Evolutionary conservation across 2,329 filamentous ascomycete genomes (phyloP), one percentile per base, ranked within the genome.

Genomic region (Colletotrichum simmondsii): DNA sequence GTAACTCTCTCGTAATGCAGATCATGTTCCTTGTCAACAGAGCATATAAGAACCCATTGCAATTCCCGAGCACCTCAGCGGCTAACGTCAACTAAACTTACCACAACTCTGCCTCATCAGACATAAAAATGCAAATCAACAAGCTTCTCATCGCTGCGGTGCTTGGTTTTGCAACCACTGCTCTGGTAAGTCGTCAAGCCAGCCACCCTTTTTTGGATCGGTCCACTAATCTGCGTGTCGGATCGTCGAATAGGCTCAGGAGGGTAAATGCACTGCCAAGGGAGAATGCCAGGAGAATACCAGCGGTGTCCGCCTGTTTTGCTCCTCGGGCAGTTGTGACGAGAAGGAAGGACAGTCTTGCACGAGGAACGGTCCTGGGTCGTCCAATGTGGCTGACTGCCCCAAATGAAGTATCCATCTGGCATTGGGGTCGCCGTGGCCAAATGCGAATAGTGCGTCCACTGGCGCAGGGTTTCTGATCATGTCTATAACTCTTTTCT

Each of bases 211-310:
- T 11, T 14, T 2, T 30, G 3, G 24, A 56, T n/a, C 22, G 12
- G 19, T 12, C 32, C 8, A 26, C 59, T 63, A 6, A 62, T n/a
- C 3, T 22, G 30, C 12, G 2, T 28, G 26, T 52, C 11, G 10
- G 4, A 16, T 4, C n/a, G 6, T 32, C 5, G 3, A 2, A 3
- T 37, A 69, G 67, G 67, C 67, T 16, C 67, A 69, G 30, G 35
- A 58, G n/a, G 67, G 67, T 4, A 69, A 65, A 52, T 69, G 67
- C 53, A 64, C 26, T 12, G 67, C 59, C 35, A 58, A 30, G n/a
- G 60, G 60, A 7, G 52, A 64, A 16, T 69, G 67, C 8, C 67
- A 69, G 37, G 67, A 65, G 28, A 64, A 5, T 16, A 12, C 26
- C 3, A 69, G 59, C 28, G 59, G 67, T 28, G 67, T 58, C 35